A percentile compares a stretch with the other conserved stretches of the same genome.
These are phyloP conservation scores for Diaporthe helianthi DNA, from an alignment of 2,329 filamentous ascomycete species.

Conservation along the genomic window DNA sequence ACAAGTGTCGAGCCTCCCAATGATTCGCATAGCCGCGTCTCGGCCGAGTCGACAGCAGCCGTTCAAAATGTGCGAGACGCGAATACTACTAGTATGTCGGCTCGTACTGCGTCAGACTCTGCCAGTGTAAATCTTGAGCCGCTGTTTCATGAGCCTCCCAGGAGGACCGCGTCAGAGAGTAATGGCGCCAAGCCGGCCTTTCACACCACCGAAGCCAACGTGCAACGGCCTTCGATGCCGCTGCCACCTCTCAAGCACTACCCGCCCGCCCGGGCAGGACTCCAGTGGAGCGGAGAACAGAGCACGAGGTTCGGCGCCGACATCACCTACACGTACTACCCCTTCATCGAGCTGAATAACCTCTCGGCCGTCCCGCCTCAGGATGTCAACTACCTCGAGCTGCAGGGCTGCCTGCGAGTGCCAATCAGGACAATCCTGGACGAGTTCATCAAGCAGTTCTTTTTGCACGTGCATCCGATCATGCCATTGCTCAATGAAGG, in stretches of 20 bases:
- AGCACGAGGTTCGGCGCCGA: constrained; percentile 41
- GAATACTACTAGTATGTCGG: not conserved
- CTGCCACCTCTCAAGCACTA: constrained; percentile 1
- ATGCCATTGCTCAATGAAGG: constrained; percentile 54
- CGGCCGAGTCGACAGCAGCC: constrained; percentile 30
- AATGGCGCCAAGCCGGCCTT: not conserved
- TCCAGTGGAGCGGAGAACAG: constrained; percentile 41
- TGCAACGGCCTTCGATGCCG: not conserved
- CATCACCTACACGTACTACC: constrained; percentile 52
- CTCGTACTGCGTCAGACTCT: constrained; percentile 4
- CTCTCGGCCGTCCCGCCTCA: constrained; percentile 49
- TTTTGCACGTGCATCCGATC: constrained; percentile 54
- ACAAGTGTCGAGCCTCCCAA: not conserved
- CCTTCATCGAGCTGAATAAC: constrained; percentile 50
- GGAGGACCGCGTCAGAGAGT: not conserved
- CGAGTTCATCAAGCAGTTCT: constrained; percentile 57
- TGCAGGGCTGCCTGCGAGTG: constrained; percentile 54
- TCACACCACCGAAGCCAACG: not conserved
- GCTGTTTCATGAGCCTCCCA: not conserved
- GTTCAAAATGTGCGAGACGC: constrained; percentile 39
- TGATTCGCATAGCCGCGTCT: constrained; percentile 9
- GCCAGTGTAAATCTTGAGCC: constrained; percentile 11
- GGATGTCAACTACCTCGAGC: constrained; percentile 55
- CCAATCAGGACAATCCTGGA: constrained; percentile 51
- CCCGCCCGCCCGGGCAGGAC: constrained; percentile 7